phyloP scores from a whole-genome alignment of 2,329 filamentous ascomycete genomes.

The Magnaporthiopsis incrustans region DNA sequence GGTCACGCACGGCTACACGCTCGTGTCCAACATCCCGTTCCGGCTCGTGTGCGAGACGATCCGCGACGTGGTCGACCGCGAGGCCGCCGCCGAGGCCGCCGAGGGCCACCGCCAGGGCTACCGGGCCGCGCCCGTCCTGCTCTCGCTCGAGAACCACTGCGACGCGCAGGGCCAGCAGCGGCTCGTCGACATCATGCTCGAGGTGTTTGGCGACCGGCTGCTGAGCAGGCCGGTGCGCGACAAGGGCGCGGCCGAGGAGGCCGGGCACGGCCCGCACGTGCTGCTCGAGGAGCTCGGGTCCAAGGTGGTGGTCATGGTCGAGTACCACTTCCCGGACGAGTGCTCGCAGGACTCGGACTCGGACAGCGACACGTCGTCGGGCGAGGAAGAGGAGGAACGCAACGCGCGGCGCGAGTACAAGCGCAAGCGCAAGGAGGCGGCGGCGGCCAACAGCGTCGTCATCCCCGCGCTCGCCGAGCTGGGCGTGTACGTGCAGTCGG shows the following conservation, averaged over 20 bases:
- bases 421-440: constrained; percentile 39
- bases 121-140: constrained; percentile 47
- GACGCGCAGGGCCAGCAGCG: constrained; percentile 48
- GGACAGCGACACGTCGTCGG: constrained; percentile 21
- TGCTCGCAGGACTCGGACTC: constrained; percentile 26
- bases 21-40: constrained; percentile 59
- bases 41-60: constrained; percentile 59
- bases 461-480: constrained; percentile 57
- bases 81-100: constrained; percentile 34
- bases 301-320: constrained; percentile 60
- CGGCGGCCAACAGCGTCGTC: constrained; percentile 35
- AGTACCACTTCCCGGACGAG: constrained; percentile 53
- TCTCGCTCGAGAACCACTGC: constrained; percentile 64
- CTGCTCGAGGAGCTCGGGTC: constrained; percentile 49
- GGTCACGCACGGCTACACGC: constrained; percentile 62
- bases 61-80: constrained; percentile 51
- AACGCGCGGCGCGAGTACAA: constrained; percentile 44
- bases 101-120: constrained; percentile 25
- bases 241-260: constrained; percentile 47
- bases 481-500: constrained; percentile 62
- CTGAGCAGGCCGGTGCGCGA: constrained; percentile 48
- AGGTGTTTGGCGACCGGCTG: constrained; percentile 53
- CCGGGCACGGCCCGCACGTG: constrained; percentile 43
- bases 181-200: constrained; percentile 56
- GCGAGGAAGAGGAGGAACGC: constrained; percentile 19